Evolutionary conservation across 805 yeast genomes (phyloP).

Genomic region (Pichia heedii): DNA sequence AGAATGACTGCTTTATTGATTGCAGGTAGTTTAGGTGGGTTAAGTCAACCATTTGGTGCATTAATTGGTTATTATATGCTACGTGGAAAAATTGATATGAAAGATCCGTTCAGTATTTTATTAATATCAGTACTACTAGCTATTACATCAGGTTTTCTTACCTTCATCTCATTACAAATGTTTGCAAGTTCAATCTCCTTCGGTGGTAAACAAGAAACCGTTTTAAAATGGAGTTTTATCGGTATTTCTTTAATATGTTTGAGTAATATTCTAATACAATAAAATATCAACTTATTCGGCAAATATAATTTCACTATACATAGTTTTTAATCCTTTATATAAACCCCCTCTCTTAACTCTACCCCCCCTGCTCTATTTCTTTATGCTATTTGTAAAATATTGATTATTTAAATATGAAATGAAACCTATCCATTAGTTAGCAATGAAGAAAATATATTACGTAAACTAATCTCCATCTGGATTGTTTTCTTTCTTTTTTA

Average conservation of each 20-base stretch:
- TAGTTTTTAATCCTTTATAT: no score
- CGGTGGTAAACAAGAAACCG: conserved; percentile 59
- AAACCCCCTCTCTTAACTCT: no score
- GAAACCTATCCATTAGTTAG: no score
- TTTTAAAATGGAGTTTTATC: conserved; percentile 47
- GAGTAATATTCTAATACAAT: conserved; percentile 27
- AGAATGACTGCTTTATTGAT: conserved; percentile 54
- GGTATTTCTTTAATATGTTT: conserved; percentile 53
- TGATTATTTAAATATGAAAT: no score
- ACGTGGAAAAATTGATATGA: conserved; percentile 27
- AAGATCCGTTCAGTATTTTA: conserved; percentile 30
- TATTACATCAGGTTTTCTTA: conserved; percentile 74
- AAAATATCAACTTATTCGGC: no score
- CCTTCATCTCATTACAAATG: conserved; percentile 80
- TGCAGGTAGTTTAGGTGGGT: conserved; percentile 66
- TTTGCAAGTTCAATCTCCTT: conserved; percentile 73
- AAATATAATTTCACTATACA: no score
- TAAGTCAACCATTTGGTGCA: conserved; percentile 89
- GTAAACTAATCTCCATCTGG: no score
- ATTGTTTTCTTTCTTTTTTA: no score
- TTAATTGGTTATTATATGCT: conserved; percentile 49
- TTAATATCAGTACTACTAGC: conserved; percentile 60
- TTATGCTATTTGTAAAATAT: no score
- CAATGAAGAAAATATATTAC: no score
- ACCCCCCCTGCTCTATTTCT: no score